phyloP scores from a whole-genome alignment of 78 protist species.

The Ministeria vibrans region DNA sequence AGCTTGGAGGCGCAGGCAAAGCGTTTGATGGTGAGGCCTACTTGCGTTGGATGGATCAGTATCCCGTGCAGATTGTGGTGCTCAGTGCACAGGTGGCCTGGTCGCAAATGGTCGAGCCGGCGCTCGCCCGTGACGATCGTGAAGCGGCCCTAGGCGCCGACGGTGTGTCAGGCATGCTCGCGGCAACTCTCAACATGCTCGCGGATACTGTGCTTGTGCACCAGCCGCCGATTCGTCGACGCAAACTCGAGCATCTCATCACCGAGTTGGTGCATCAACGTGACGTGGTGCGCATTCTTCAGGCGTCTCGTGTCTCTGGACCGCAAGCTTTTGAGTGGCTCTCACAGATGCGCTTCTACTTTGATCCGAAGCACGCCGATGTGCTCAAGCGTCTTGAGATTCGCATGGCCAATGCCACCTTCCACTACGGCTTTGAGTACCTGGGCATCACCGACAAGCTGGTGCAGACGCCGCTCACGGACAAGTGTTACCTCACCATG shows the following conservation, averaged over 20 bases:
- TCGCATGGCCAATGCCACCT: constrained; percentile 77
- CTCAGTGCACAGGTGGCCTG: constrained; percentile 60
- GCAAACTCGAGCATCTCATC: constrained; percentile 85
- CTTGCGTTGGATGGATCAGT: constrained; percentile 58
- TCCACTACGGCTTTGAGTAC: constrained; percentile 92
- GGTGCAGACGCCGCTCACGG: constrained; percentile 94
- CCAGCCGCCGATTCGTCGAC: constrained; percentile 41
- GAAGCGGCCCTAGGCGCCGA: neutral
- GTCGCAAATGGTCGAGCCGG: constrained; percentile 40
- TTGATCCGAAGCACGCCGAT: constrained; percentile 33
- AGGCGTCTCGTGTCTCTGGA: neutral
- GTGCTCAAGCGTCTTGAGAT: constrained; percentile 44
- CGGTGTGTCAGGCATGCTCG: neutral
- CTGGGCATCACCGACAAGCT: constrained; percentile 91
- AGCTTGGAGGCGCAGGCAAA: neutral
- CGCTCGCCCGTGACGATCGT: too few relatives aligned
- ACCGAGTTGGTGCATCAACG: constrained; percentile 89
- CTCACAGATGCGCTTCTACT: constrained; percentile 81
- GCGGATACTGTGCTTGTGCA: constrained; percentile 68
- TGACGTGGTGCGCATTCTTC: constrained; percentile 62
- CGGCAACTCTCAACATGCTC: constrained; percentile 37
- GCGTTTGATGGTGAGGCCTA: constrained; percentile 5
- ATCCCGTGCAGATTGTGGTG: constrained; percentile 72
- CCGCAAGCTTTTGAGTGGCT: constrained; percentile 80
- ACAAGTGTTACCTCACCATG: constrained; percentile 78